Conservation (phyloP, 2,329 filamentous ascomycete species). For the Fusarium denticulatum region DNA sequence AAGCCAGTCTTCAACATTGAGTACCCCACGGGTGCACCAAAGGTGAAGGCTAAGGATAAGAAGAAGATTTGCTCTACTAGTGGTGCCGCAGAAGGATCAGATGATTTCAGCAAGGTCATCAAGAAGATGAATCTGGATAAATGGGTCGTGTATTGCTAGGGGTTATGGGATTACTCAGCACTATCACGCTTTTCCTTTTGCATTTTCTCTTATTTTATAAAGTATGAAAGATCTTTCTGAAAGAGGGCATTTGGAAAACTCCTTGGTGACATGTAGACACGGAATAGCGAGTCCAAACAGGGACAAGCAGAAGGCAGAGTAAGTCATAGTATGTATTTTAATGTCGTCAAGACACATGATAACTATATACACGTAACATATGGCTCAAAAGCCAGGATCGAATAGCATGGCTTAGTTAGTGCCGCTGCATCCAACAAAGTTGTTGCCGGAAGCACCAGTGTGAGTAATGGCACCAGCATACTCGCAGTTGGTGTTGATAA, state of each 20-base stretch:
- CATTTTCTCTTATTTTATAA: no score
- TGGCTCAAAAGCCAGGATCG: neutral
- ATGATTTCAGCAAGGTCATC: conserved; percentile 70
- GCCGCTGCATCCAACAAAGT: conserved; percentile 70
- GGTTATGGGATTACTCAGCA: fast-evolving
- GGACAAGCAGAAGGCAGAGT: no score
- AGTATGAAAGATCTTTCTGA: no score
- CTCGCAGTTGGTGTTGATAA: conserved; percentile 67
- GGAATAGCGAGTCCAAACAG: fast-evolving
- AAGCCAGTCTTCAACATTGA: conserved; percentile 51
- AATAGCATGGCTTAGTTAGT: conserved; percentile 9
- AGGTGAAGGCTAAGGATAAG: conserved; percentile 47
- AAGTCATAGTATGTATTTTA: neutral
- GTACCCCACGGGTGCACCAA: conserved; percentile 64
- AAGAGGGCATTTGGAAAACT: neutral
- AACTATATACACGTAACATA: neutral
- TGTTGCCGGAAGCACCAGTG: conserved; percentile 73
- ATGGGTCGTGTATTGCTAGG: conserved; percentile 53
- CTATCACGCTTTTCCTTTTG: no score
- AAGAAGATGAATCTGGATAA: conserved; percentile 71
- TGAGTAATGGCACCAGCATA: conserved; percentile 75
- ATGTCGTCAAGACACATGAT: neutral
- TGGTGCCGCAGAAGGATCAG: conserved; percentile 49
- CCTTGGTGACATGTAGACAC: fast-evolving
- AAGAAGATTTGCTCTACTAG: conserved; percentile 53